These are phyloP conservation scores for Colletotrichum sp. DNA, from an alignment of 2,329 filamentous ascomycete species.

Conservation along the genomic window DNA sequence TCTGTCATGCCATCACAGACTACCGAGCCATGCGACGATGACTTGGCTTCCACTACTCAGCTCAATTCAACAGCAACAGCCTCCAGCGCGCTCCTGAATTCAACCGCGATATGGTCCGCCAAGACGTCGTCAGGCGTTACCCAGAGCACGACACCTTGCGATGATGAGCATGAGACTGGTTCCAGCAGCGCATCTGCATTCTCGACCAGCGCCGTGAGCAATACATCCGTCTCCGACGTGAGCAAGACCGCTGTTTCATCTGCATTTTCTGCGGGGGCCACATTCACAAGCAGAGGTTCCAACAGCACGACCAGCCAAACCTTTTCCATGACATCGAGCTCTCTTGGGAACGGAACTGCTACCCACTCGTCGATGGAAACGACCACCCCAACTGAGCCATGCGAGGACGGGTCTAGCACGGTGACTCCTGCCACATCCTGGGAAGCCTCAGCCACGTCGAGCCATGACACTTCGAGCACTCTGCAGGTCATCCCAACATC, in stretches of 20 bases:
- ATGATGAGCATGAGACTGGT: neutral
- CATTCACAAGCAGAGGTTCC: neutral
- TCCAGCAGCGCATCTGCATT: neutral
- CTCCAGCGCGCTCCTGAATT: neutral
- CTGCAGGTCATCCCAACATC: no score
- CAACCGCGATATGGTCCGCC: neutral
- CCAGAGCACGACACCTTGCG: neutral
- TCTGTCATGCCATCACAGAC: neutral
- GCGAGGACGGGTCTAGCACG: neutral
- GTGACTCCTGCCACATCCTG: neutral
- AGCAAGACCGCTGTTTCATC: neutral
- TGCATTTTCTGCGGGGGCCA: neutral
- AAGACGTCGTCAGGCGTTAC: neutral
- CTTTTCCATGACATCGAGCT: neutral
- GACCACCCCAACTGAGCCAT: neutral
- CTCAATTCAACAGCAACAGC: neutral
- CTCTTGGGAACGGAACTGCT: neutral
- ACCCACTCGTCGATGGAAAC: neutral
- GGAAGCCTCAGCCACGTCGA: neutral
- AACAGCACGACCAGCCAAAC: neutral
- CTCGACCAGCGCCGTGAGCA: neutral
- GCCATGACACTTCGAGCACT: neutral
- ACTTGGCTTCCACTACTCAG: neutral
- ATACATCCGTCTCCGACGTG: neutral
- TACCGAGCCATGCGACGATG: constrained; percentile 8